A percentile compares a stretch with the other conserved stretches of the same genome.
phyloP scores from a whole-genome alignment of 805 yeast species.

The Candida wancherniae region DNA sequence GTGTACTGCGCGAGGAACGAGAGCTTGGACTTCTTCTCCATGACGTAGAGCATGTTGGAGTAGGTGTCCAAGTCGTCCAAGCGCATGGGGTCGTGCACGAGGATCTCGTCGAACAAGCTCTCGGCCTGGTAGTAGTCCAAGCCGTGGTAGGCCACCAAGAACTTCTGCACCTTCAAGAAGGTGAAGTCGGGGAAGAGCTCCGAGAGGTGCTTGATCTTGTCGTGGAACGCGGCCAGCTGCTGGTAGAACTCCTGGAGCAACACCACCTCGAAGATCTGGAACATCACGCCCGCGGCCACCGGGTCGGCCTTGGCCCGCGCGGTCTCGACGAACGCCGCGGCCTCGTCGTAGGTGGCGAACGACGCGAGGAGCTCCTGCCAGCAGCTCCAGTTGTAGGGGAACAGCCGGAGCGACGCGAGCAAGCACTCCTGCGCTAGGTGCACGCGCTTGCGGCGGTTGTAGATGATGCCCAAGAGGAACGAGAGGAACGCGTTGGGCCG shows the following conservation, averaged over 20 bases:
- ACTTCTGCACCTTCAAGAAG: constrained; percentile 75
- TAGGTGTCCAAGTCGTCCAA: constrained; percentile 89
- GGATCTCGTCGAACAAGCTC: constrained; percentile 66
- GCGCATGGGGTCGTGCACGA: constrained; percentile 73
- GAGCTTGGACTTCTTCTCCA: constrained; percentile 81
- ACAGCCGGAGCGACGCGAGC: constrained; percentile 54
- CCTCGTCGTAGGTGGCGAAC: constrained; percentile 58
- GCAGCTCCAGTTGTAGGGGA: constrained; percentile 90
- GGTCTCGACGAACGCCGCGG: constrained; percentile 36
- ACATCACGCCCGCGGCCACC: constrained; percentile 30
- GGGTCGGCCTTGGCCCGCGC: constrained; percentile 32
- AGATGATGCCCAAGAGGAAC: constrained; percentile 67
- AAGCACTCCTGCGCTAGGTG: constrained; percentile 57
- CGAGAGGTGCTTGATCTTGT: constrained; percentile 45
- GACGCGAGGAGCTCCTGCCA: constrained; percentile 78
- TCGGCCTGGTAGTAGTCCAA: constrained; percentile 83
- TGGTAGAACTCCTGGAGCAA: constrained; percentile 78
- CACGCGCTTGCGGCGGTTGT: constrained; percentile 58
- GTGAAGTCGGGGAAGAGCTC: constrained; percentile 66
- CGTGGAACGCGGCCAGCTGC: constrained; percentile 47
- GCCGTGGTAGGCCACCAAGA: constrained; percentile 76
- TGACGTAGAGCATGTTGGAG: constrained; percentile 91
- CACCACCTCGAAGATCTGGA: constrained; percentile 57
- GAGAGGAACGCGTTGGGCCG: constrained; percentile 55
- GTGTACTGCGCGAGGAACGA: constrained; percentile 86